Evolutionary conservation across 352 stramenopile species (phyloP).

Genomic region (Phytopythium mirpurense): DNA sequence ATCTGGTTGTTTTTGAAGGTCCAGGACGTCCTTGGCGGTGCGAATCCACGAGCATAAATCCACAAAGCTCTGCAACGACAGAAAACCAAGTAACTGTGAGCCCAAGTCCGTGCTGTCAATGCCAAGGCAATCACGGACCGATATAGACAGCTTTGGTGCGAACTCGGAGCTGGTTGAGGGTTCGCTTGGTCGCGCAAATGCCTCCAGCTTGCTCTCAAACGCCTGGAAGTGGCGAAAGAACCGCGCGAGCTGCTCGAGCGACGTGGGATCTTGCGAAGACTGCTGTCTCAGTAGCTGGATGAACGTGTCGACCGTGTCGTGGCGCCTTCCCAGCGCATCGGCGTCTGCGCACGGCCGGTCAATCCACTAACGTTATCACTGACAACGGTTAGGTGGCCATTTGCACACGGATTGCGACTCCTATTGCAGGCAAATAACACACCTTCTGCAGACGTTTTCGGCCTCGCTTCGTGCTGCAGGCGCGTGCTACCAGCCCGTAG

Average conservation of each 20-base stretch:
- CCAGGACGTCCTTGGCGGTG: not conserved
- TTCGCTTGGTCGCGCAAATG: slow-evolving; percentile 5
- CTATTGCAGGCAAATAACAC: too few relatives aligned
- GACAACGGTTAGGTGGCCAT: not conserved
- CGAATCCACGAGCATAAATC: slow-evolving; percentile 3
- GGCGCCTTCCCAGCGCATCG: slow-evolving; percentile 8
- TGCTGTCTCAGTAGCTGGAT: not conserved
- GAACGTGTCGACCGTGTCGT: slow-evolving; percentile 17
- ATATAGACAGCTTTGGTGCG: slow-evolving; percentile 9
- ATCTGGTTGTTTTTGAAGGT: not conserved
- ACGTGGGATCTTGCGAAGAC: not conserved
- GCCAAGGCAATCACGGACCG: slow-evolving; percentile 1
- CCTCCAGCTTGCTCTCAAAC: slow-evolving; percentile 15
- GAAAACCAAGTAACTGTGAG: not conserved
- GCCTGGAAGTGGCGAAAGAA: slow-evolving; percentile 22
- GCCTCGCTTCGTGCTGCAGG: slow-evolving; percentile 15
- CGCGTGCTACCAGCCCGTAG: slow-evolving; percentile 15
- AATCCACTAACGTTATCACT: slow-evolving; percentile 28
- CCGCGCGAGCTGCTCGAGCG: slow-evolving; percentile 8
- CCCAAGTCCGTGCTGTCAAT: not conserved
- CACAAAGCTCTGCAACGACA: slow-evolving; percentile 3
- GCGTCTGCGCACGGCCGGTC: slow-evolving; percentile 15
- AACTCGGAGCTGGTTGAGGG: not conserved
- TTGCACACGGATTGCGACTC: not conserved
- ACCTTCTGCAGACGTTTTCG: slow-evolving; percentile 1